Evolutionary conservation across 2,329 filamentous ascomycete species (phyloP).

Genomic region (Penicillium capsulatum): DNA sequence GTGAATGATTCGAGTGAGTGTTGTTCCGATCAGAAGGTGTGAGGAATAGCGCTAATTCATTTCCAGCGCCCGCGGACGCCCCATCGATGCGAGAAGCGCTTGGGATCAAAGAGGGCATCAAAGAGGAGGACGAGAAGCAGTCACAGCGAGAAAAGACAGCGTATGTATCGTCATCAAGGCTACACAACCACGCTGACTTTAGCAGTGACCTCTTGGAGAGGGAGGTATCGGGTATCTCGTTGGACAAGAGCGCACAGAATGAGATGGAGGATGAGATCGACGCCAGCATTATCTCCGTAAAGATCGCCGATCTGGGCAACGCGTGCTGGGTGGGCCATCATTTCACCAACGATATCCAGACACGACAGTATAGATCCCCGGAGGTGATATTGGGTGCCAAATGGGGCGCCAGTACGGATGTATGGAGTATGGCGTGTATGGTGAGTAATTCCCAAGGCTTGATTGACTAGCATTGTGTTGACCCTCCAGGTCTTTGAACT

Average conservation of each 20-base stretch:
- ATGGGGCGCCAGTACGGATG: slow-evolving; percentile 98
- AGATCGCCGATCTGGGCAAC: slow-evolving; percentile 97
- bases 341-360: slow-evolving; percentile 99
- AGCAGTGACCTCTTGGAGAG: slow-evolving; percentile 81
- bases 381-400: slow-evolving; percentile 95
- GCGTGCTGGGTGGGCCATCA: slow-evolving; percentile 99
- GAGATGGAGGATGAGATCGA: slow-evolving; percentile 29
- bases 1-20: slow-evolving; percentile 68
- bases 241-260: slow-evolving; percentile 63
- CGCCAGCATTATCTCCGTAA: slow-evolving; percentile 86
- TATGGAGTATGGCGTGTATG: slow-evolving; percentile 99
- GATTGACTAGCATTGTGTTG: too few relatives aligned
- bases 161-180: slow-evolving; percentile 53
- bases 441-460: too few relatives aligned
- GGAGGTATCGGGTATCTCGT: slow-evolving; percentile 90
- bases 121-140: slow-evolving; percentile 62
- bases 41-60: slow-evolving; percentile 31
- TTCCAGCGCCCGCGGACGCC: slow-evolving; percentile 42
- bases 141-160: slow-evolving; percentile 88
- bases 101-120: slow-evolving; percentile 52
- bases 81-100: slow-evolving; percentile 56
- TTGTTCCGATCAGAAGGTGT: slow-evolving; percentile 25
- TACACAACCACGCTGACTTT: slow-evolving; percentile 9
- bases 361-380: slow-evolving; percentile 90
- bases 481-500: slow-evolving; percentile 78